phyloP scores from a whole-genome alignment of 371 early-diverging fungal genomes.

The Fennellomyces sp. region DNA sequence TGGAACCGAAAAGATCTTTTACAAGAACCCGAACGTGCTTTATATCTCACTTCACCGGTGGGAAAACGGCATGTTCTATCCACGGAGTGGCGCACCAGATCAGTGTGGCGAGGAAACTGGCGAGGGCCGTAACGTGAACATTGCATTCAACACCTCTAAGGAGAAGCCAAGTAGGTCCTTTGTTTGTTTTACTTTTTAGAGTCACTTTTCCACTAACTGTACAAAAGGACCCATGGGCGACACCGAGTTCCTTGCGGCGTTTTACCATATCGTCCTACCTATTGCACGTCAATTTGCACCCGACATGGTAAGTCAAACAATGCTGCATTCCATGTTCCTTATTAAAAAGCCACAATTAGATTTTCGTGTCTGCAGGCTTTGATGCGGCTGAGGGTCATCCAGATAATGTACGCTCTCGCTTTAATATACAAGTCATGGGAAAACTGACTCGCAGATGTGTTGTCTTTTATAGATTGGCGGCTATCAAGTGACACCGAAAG shows the following conservation, averaged over 20 bases:
- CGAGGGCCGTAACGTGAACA: slow-evolving; percentile 62
- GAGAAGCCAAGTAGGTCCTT: slow-evolving; percentile 55
- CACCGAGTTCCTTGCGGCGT: slow-evolving; percentile 67
- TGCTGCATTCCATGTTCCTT: neutral
- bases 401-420: slow-evolving; percentile 47
- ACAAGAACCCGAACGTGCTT: slow-evolving; percentile 66
- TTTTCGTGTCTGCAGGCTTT: slow-evolving; percentile 70
- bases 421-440: neutral
- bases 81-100: slow-evolving; percentile 59
- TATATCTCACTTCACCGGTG: slow-evolving; percentile 71
- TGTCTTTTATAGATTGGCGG: slow-evolving; percentile 52
- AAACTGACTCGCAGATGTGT: too few species aligned
- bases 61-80: slow-evolving; percentile 67
- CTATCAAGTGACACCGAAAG: slow-evolving; percentile 60
- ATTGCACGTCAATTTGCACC: slow-evolving; percentile 65
- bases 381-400: slow-evolving; percentile 72
- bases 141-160: slow-evolving; percentile 53
- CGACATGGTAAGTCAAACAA: slow-evolving; percentile 51
- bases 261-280: slow-evolving; percentile 63
- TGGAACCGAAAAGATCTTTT: slow-evolving; percentile 70
- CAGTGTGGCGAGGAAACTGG: slow-evolving; percentile 60
- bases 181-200: neutral
- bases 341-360: slow-evolving; percentile 14
- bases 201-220: slow-evolving; percentile 1
- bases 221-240: slow-evolving; percentile 67